phyloP scores from a whole-genome alignment of 805 yeast species.

The Saccharomycopsis babjevae region DNA sequence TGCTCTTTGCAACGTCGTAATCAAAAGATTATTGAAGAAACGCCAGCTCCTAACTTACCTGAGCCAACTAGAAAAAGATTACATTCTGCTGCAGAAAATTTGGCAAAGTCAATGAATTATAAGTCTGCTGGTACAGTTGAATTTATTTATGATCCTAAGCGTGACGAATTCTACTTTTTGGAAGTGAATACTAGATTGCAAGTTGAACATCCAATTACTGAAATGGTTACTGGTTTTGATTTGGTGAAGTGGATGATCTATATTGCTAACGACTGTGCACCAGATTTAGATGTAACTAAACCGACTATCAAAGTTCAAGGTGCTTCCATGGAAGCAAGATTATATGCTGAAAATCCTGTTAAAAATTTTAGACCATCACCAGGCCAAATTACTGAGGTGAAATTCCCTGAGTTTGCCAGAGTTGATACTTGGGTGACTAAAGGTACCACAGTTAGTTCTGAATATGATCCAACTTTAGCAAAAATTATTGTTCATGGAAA shows the following conservation, averaged over 20 bases:
- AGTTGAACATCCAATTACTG: conserved; percentile 97
- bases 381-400: conserved; percentile 79
- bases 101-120: conserved; percentile 76
- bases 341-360: conserved; percentile 95
- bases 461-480: conserved; percentile 93
- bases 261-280: conserved; percentile 85
- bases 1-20: conserved; percentile 96
- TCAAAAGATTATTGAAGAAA: conserved; percentile 93
- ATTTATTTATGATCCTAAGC: conserved; percentile 75
- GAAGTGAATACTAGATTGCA: conserved; percentile 96
- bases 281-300: conserved; percentile 50
- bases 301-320: conserved; percentile 52
- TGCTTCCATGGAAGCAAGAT: conserved; percentile 92
- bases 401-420: conserved; percentile 86
- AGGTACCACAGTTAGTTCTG: conserved; percentile 83
- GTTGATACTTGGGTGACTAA: conserved; percentile 89
- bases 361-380: conserved; percentile 95
- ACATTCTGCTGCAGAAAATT: conserved; percentile 76
- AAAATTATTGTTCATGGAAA: conserved; percentile 92
- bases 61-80: conserved; percentile 61
- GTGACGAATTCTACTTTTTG: conserved; percentile 87
- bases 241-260: conserved; percentile 94
- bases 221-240: conserved; percentile 88
- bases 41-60: conserved; percentile 94
- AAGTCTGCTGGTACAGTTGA: conserved; percentile 98